Conservation (phyloP, 1,139 yeast species). For the Candida mesenterica region DNA sequence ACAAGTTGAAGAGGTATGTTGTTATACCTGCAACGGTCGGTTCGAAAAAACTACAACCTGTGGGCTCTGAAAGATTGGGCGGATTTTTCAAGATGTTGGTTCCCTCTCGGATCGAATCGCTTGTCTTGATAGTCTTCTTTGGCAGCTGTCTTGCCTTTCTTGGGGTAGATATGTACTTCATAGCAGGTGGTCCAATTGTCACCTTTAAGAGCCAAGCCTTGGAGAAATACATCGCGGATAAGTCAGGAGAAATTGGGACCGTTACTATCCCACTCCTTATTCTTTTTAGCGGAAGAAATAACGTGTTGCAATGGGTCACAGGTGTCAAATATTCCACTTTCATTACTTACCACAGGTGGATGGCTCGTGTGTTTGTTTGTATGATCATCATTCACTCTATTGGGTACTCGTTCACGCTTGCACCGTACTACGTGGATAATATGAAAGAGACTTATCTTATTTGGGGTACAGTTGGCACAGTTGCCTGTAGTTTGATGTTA, state of each 20-base stretch:
- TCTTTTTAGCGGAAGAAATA: constrained; percentile 46
- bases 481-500: constrained; percentile 33
- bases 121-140: constrained; percentile 19
- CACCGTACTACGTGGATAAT: constrained; percentile 1
- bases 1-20: constrained; percentile 17
- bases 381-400: constrained; percentile 36
- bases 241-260: constrained; percentile 34
- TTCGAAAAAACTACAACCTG: constrained; percentile 22
- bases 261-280: constrained; percentile 33
- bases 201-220: constrained; percentile 17
- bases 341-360: constrained; percentile 39
- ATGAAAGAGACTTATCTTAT: constrained; percentile 18
- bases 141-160: constrained; percentile 8
- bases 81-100: constrained; percentile 10
- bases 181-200: constrained; percentile 26
- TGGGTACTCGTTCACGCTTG: constrained; percentile 35
- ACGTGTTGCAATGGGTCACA: constrained; percentile 42
- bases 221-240: constrained; percentile 29
- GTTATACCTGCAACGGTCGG: constrained; percentile 28
- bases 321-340: constrained; percentile 38
- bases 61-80: constrained; percentile 1
- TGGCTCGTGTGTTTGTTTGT: constrained; percentile 30
- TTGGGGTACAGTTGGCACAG: constrained; percentile 34
- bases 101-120: constrained; percentile 16
- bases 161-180: constrained; percentile 19